Base-by-base conservation (phyloP, 2,329 filamentous ascomycete species). In the Cercospora nicotianae region DNA sequence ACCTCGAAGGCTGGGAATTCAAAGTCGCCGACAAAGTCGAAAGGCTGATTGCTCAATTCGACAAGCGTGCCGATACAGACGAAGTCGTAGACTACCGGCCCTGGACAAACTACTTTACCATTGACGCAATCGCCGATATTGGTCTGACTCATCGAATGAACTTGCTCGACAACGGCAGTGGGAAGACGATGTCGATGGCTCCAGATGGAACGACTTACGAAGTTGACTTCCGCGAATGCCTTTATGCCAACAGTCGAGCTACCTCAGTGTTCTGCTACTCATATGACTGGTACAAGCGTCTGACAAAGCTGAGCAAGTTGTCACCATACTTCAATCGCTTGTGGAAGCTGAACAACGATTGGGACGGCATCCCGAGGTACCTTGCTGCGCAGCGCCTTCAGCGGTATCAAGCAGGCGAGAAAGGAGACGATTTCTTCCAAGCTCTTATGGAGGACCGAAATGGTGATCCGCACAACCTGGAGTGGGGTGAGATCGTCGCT, bases 361-460 rank as follows among this genome's bases (percentile, higher is more conserved):
- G 77, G 77, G 76, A 85, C 16, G 82, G 80, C n/a, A 82, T 87
- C 63, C 81, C 84, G 1, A 79, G 80, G 62, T 81, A 83, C 53
- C 82, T 82, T 1, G 79, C 83, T 0, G 80, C 77, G 1, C 73
- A 82, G 45, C 80, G 84, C 0, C 73, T 85, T 18, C 72, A 80
- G 65, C 77, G 83, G 3, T 84, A 86, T 70, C 74, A 81, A 23
- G 77, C 77, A 0, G 86, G 86, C 26, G 86, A 88, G 75, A 84
- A 84, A 68, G 79, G 88, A 0, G 83, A 86, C 55, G 87, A 89
- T 71, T 88, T 89, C 76, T 87, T 89, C 78, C 79, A 83, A 63
- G 80, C 81, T 0, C 74, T 88, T 5, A 86, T 89, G 83, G 83
- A 84, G 58, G 81, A 82, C 68, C 83, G 83, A 69, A 81, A 81